Conservation (phyloP, 1,284 basidiomycete genomes). For the Moesziomyces sp. region DNA sequence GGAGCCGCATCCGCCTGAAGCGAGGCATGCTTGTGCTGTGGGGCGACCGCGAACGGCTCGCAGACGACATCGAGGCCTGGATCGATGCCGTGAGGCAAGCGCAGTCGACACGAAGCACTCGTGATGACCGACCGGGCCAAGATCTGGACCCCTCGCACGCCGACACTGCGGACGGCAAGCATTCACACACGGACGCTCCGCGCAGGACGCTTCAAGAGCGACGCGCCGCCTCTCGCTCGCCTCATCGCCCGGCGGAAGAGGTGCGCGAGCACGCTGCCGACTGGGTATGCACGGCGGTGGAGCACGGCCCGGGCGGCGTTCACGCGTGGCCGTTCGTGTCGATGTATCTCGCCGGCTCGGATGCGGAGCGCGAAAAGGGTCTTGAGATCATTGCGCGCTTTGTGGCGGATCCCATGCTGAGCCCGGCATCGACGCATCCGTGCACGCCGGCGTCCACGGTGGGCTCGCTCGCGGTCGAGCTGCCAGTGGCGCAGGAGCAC, state of each 20-base stretch:
- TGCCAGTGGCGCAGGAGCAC: conserved; percentile 7
- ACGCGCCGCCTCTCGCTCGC: conserved; percentile 36
- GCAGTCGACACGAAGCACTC: conserved; percentile 4
- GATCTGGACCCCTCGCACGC: conserved; percentile 20
- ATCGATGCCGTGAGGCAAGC: conserved; percentile 37
- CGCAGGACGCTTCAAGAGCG: conserved; percentile 33
- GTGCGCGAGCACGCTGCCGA: conserved; percentile 14
- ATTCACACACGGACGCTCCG: neutral
- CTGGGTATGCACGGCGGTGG: conserved; percentile 55
- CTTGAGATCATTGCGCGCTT: conserved; percentile 61
- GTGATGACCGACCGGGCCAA: conserved; percentile 35
- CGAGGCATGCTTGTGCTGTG: conserved; percentile 59
- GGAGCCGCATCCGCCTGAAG: conserved; percentile 52
- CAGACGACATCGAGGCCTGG: conserved; percentile 63
- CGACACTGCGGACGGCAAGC: neutral
- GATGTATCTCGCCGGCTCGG: conserved; percentile 62
- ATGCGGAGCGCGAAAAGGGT: conserved; percentile 60
- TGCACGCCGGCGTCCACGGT: conserved; percentile 14
- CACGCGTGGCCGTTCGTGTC: conserved; percentile 67
- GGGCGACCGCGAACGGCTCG: conserved; percentile 62
- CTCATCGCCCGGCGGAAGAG: conserved; percentile 4
- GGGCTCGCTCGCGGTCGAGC: conserved; percentile 18
- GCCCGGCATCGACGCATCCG: conserved; percentile 24
- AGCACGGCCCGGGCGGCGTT: conserved; percentile 61
- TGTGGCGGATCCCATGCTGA: conserved; percentile 28